These are phyloP conservation scores for Carpinus fangiana DNA, from an alignment of 306 rosid species.

Conservation along the genomic window DNA sequence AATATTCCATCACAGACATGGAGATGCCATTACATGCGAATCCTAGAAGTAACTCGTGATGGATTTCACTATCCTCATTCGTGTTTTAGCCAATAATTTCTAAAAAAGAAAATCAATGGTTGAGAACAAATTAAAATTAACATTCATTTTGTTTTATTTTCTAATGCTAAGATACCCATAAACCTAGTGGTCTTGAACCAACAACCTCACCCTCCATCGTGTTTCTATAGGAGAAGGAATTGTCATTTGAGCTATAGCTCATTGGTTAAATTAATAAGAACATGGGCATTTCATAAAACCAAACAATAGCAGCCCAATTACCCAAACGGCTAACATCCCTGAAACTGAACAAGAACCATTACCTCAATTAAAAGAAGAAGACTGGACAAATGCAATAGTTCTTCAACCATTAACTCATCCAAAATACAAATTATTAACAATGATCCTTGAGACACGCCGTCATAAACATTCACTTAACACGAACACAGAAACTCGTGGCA, in stretches of 20 bases:
- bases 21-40: background rate
- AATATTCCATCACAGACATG: background rate
- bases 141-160: background rate
- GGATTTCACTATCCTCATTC: background rate
- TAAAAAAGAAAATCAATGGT: too few species aligned
- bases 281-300: background rate
- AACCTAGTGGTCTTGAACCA: background rate
- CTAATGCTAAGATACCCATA: background rate
- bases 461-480: background rate
- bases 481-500: background rate
- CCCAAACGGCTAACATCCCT: background rate
- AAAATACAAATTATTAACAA: background rate
- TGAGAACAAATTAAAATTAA: too few species aligned
- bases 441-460: background rate
- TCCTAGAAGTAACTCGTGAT: background rate
- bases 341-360: background rate
- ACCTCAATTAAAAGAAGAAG: background rate
- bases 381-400: background rate
- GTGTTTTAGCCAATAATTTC: too few species aligned
- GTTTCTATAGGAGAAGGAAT: background rate
- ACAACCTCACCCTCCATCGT: background rate
- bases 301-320: background rate
- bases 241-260: background rate
- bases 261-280: background rate
- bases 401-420: background rate